Percentiles rank a stretch among this genome's conserved stretches.
Evolutionary conservation across 768 basidiomycete genomes (phyloP).

Genomic region (Podaxis sp.): DNA sequence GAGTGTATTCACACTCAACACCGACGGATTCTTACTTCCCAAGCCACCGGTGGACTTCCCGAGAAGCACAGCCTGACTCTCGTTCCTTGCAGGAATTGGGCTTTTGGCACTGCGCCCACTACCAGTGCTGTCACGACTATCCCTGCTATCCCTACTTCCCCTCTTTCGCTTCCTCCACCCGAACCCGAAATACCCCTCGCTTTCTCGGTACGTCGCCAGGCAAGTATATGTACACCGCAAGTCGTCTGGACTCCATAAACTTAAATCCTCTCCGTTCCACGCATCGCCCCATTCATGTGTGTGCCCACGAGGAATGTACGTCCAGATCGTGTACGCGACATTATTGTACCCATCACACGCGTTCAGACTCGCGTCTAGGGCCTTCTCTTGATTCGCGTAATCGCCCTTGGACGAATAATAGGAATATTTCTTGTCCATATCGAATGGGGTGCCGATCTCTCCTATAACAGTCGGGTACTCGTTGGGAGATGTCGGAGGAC

Average conservation of each 20-base stretch:
- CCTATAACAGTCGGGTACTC: constrained; percentile 88
- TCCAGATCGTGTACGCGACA: constrained; percentile 85
- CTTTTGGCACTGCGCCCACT: neutral
- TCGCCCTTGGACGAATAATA: constrained; percentile 67
- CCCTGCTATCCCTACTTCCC: constrained; percentile 5
- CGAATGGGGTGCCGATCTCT: constrained; percentile 93
- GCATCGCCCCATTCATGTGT: constrained; percentile 89
- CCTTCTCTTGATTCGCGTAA: constrained; percentile 72
- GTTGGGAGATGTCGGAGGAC: neutral
- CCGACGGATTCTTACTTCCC: neutral
- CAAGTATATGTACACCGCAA: constrained; percentile 18
- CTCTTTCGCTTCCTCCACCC: constrained; percentile 16
- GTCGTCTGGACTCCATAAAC: constrained; percentile 83
- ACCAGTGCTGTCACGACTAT: neutral
- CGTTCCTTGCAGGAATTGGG: neutral
- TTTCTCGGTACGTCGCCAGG: neutral
- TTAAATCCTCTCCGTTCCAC: constrained; percentile 96
- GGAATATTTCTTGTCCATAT: constrained; percentile 83
- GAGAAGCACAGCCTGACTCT: constrained; percentile 37
- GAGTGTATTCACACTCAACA: constrained; percentile 7
- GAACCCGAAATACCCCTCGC: neutral
- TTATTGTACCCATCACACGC: constrained; percentile 72
- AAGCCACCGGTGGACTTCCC: constrained; percentile 16
- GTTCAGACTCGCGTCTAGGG: constrained; percentile 82
- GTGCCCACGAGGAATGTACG: constrained; percentile 74